Base-by-base conservation (phyloP, 495 filamentous ascomycete genomes). In the Extremus antarcticus region DNA sequence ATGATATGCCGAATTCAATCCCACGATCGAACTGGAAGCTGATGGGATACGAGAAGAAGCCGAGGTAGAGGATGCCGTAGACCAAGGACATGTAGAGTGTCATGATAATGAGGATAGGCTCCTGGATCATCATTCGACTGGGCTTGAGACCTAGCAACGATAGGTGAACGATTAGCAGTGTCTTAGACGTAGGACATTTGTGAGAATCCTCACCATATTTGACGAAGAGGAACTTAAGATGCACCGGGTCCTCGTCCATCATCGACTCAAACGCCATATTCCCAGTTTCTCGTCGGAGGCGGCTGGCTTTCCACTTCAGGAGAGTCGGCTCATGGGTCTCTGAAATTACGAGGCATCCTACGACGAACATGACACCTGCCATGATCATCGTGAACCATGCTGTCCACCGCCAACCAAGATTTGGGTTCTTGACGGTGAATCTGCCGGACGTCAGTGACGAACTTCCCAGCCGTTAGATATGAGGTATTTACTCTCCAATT, bases 291-390 rank as follows among this genome's bases (percentile, higher is more conserved):
- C 65, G 65, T 13, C 83, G 76, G 13, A 85, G 66, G 35, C 72
- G 70, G 19, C 70, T 72, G 0, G 84, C 84, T 24, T 39, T 22
- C n/a, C 62, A 60, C 57, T 80, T 72, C 0, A 85, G 70, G 23
- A 86, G 67, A 2, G 73, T 69, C 7, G 79, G 72, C 0, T 66
- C 65, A 50, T 76, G 80, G 0, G 84, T 85, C 65, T 87, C 85
- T 0, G 76, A 78, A 13, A 82, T 66, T 40, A 75, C 64, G 25
- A 81, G 58, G 13, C 69, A 40, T 4, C 60, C 66, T 21, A 66
- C 48, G 0, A 72, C 53, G 41, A 77, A 76, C 15, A 55, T 3
- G 23, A 47, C n/a, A 11, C n/a, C 43, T 21, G 21, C 19, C 22
- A 62, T 51, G 51, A 62, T 62, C 20, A 55, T 29, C 1, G 49